These are phyloP conservation scores for Bauhinia variegata DNA, from an alignment of 306 rosid species.

Conservation along the genomic window DNA sequence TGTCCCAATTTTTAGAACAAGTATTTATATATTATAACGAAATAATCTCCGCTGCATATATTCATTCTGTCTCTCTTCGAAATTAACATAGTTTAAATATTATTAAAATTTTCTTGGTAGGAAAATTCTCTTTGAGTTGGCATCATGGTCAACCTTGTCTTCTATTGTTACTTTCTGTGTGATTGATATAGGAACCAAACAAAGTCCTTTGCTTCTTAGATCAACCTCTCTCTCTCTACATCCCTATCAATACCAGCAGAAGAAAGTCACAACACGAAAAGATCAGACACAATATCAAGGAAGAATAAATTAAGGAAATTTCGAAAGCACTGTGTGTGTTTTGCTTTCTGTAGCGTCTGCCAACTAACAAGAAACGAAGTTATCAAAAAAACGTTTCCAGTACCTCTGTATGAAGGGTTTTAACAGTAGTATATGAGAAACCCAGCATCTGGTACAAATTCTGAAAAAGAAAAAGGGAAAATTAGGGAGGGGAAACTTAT, in stretches of 20 bases:
- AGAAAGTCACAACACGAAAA: too few species aligned
- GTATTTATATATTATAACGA: neutral
- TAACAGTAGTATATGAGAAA: slow-evolving; percentile 21
- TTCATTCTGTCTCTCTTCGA: neutral
- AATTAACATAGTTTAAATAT: neutral
- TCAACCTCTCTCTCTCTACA: slow-evolving; percentile 17
- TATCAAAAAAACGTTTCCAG: neutral
- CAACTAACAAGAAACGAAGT: too few species aligned
- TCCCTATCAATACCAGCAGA: slow-evolving; percentile 6
- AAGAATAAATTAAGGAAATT: neutral
- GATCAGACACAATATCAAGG: neutral
- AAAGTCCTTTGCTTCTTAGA: slow-evolving; percentile 42
- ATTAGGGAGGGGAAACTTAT: too few species aligned
- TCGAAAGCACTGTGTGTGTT: too few species aligned
- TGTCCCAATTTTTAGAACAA: neutral
- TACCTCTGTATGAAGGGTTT: slow-evolving; percentile 23
- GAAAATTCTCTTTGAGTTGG: slow-evolving; percentile 23
- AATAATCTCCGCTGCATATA: neutral
- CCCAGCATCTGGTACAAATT: slow-evolving; percentile 39
- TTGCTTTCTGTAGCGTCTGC: too few species aligned
- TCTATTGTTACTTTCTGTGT: slow-evolving; percentile 33
- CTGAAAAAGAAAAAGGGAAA: neutral
- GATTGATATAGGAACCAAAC: slow-evolving; percentile 37
- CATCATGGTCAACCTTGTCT: slow-evolving; percentile 23
- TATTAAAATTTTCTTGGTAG: slow-evolving; percentile 18